Evolutionary conservation across 495 filamentous ascomycete species (phyloP).

Genomic region (Aspergillus egyptiacus): DNA sequence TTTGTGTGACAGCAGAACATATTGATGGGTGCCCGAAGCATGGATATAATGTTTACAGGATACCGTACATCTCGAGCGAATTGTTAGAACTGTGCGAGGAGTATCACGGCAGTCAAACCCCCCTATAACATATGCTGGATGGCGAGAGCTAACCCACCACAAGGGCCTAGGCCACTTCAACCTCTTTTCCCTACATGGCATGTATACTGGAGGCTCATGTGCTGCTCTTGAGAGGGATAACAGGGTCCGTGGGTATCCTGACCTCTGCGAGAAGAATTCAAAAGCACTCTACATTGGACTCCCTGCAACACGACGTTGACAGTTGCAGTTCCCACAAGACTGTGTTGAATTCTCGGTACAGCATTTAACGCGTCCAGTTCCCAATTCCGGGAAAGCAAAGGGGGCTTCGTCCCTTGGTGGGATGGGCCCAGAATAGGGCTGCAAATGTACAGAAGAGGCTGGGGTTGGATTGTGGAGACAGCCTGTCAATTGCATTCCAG

Average conservation of each 20-base stretch:
- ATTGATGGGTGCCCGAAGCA: neutral
- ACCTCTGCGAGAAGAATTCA: neutral
- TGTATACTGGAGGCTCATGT: too few relatives aligned
- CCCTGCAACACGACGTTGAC: slow-evolving; percentile 3
- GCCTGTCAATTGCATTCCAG: neutral
- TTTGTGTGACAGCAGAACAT: slow-evolving; percentile 6
- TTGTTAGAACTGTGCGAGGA: too few relatives aligned
- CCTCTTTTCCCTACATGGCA: too few relatives aligned
- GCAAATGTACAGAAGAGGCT: neutral
- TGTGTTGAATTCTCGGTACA: neutral
- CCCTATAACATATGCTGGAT: too few relatives aligned
- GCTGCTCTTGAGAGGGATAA: neutral
- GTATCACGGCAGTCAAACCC: too few relatives aligned
- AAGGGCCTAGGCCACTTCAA: too few relatives aligned
- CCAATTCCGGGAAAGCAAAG: neutral
- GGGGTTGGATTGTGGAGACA: slow-evolving; percentile 1
- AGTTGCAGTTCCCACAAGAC: neutral
- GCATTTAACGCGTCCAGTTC: neutral
- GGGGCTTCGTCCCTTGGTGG: too few relatives aligned
- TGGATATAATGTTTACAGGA: neutral
- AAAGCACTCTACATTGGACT: neutral
- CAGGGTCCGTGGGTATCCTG: neutral
- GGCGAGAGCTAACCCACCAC: too few relatives aligned
- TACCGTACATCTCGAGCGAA: neutral
- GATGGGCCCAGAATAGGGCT: neutral